Conservation (phyloP, 768 basidiomycete species). For the Cyathus striatus region DNA sequence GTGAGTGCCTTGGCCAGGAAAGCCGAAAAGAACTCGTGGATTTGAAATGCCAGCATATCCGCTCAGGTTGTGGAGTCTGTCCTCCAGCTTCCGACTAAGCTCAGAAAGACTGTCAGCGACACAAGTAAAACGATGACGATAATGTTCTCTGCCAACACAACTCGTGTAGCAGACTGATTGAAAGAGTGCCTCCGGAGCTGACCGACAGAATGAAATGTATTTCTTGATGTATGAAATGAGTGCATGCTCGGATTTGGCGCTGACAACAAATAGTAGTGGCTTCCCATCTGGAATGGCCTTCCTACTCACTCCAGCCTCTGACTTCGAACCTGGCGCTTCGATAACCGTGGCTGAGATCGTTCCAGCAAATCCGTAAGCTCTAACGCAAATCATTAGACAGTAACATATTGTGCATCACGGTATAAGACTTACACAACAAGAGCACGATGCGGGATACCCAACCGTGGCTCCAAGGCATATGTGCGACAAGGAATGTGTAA, state of each 20-base stretch:
- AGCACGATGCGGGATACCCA: slow-evolving; percentile 13
- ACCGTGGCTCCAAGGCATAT: slow-evolving; percentile 3
- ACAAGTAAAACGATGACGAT: slow-evolving; percentile 26
- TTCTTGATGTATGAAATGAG: slow-evolving; percentile 20
- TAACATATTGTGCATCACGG: too few relatives aligned
- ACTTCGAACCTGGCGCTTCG: slow-evolving; percentile 18
- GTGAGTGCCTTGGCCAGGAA: slow-evolving; percentile 33
- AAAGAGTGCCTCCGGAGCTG: slow-evolving; percentile 16
- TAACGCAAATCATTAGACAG: slow-evolving; percentile 11
- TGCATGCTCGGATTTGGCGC: slow-evolving; percentile 25
- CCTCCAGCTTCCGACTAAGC: slow-evolving; percentile 21
- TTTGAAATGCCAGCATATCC: slow-evolving; percentile 5
- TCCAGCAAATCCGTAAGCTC: slow-evolving; percentile 31
- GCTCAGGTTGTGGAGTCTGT: slow-evolving; percentile 12
- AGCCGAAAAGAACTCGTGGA: slow-evolving; percentile 19
- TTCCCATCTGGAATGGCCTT: slow-evolving; percentile 3
- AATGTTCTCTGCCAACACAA: slow-evolving; percentile 29
- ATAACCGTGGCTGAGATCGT: slow-evolving; percentile 27
- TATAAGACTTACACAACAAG: slow-evolving; percentile 27
- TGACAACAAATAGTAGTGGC: slow-evolving; percentile 26
- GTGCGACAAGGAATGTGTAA: slow-evolving; percentile 20
- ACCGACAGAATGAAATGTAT: slow-evolving; percentile 25
- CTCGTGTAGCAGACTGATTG: slow-evolving; percentile 28
- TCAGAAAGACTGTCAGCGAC: slow-evolving; percentile 24
- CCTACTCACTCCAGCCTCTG: slow-evolving; percentile 13